Percentiles rank a stretch among this genome's conserved stretches.
phyloP scores from a whole-genome alignment of 1,284 basidiomycete species.

The Malassezia restricta region DNA sequence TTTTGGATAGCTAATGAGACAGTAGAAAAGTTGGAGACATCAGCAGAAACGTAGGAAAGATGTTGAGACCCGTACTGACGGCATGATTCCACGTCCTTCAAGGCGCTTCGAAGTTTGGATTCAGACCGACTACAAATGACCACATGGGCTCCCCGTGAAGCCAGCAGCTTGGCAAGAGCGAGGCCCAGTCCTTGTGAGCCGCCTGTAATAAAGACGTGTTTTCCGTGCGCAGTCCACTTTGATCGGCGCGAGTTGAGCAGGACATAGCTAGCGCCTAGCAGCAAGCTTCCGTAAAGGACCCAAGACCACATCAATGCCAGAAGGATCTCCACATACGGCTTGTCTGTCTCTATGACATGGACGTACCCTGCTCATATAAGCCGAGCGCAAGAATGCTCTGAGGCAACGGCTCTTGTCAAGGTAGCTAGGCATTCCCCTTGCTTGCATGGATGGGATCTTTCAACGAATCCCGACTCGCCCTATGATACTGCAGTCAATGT shows the following conservation, averaged over 20 bases:
- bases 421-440: constrained; percentile 16
- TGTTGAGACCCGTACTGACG: constrained; percentile 16
- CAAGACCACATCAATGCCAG: neutral
- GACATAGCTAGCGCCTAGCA: no score
- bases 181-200: constrained; percentile 69
- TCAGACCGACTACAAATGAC: constrained; percentile 66
- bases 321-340: neutral
- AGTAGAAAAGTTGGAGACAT: constrained; percentile 36
- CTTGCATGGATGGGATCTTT: constrained; percentile 7
- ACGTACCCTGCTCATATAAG: constrained; percentile 3
- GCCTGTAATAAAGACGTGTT: constrained; percentile 57
- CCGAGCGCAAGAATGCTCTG: neutral
- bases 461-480: neutral
- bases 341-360: neutral
- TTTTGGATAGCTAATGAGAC: constrained; percentile 19
- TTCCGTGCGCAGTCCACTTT: neutral
- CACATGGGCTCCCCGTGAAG: constrained; percentile 63
- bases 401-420: constrained; percentile 6
- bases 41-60: constrained; percentile 25
- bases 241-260: neutral
- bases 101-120: constrained; percentile 54
- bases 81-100: constrained; percentile 51
- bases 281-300: no score
- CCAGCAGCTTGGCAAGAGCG: constrained; percentile 58
- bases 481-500: neutral